Evolutionary conservation across 306 rosid genomes (phyloP).

Genomic region (Sesbania bispinosa): DNA sequence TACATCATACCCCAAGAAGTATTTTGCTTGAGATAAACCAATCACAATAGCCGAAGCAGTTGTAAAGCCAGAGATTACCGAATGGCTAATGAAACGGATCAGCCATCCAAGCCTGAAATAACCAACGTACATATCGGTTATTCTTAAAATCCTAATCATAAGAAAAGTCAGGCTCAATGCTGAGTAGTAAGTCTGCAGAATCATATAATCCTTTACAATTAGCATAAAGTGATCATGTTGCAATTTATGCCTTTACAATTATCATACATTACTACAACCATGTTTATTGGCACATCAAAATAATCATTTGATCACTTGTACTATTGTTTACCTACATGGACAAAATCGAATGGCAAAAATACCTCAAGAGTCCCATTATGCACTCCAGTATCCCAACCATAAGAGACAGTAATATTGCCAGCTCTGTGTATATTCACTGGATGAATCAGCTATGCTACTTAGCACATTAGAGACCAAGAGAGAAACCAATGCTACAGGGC

Average conservation of each 20-base stretch:
- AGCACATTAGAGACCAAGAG: conserved; percentile 79
- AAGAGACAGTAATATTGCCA: conserved; percentile 85
- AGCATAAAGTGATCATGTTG: background rate
- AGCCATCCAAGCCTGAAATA: conserved; percentile 96
- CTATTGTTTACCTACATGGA: background rate
- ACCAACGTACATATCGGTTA: conserved; percentile 8
- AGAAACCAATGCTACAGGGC: conserved; percentile 99
- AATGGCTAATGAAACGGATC: conserved; percentile 95
- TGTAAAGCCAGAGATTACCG: conserved; percentile 98
- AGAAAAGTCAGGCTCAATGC: conserved; percentile 18
- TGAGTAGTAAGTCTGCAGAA: conserved; percentile 7
- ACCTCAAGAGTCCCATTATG: conserved; percentile 93
- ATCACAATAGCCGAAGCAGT: conserved; percentile 92
- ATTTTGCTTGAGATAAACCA: conserved; percentile 91
- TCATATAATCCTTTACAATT: background rate
- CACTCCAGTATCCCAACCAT: conserved; percentile 98
- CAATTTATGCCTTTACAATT: conserved; percentile 1
- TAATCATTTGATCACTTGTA: conserved; percentile 1
- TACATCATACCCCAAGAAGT: conserved; percentile 81
- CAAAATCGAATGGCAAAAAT: conserved; percentile 22
- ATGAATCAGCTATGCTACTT: conserved; percentile 68
- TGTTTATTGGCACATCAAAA: background rate
- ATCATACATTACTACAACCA: background rate
- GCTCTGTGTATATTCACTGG: conserved; percentile 72
- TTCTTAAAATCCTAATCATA: background rate